A percentile compares a stretch with the other conserved stretches of the same genome.
These are phyloP conservation scores for Cinchona pubescens DNA, from an alignment of 257 asterid genomes.

Conservation along the genomic window DNA sequence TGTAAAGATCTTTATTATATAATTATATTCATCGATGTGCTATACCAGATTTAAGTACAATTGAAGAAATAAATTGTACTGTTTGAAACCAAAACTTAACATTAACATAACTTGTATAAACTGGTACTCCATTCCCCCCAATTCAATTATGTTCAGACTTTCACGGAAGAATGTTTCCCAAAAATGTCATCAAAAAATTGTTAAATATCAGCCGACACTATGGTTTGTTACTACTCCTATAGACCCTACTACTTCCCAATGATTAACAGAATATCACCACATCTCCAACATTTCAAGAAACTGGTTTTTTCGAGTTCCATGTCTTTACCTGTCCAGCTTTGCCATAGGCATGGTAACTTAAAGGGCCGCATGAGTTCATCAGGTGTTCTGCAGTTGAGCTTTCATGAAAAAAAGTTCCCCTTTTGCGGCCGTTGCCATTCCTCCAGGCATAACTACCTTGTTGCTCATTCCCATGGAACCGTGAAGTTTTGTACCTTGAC, in stretches of 20 bases:
- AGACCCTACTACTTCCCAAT: neutral
- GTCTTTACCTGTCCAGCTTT: conserved; percentile 36
- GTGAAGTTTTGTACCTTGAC: conserved; percentile 19
- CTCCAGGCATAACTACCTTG: conserved; percentile 14
- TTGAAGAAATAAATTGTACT: too few relatives aligned
- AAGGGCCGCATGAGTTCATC: conserved; percentile 20
- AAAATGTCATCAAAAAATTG: conserved; percentile 5
- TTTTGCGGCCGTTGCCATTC: conserved; percentile 21
- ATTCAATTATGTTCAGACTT: conserved; percentile 9
- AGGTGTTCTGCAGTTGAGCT: conserved; percentile 17
- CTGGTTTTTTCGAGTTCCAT: conserved; percentile 30
- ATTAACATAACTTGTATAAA: neutral
- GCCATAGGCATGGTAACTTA: conserved; percentile 24
- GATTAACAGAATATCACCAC: neutral
- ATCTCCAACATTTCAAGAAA: conserved; percentile 10
- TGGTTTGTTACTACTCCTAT: neutral
- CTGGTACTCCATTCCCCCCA: neutral
- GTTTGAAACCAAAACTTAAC: neutral
- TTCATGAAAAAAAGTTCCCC: conserved; percentile 16
- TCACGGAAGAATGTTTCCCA: neutral
- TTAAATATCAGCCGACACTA: conserved; percentile 7
- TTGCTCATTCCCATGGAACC: conserved; percentile 11
- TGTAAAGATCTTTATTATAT: too few relatives aligned
- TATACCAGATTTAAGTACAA: too few relatives aligned
- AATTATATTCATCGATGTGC: too few relatives aligned